phyloP scores from a whole-genome alignment of 805 yeast genomes.

The Cyberlindnera xylosilytica region DNA sequence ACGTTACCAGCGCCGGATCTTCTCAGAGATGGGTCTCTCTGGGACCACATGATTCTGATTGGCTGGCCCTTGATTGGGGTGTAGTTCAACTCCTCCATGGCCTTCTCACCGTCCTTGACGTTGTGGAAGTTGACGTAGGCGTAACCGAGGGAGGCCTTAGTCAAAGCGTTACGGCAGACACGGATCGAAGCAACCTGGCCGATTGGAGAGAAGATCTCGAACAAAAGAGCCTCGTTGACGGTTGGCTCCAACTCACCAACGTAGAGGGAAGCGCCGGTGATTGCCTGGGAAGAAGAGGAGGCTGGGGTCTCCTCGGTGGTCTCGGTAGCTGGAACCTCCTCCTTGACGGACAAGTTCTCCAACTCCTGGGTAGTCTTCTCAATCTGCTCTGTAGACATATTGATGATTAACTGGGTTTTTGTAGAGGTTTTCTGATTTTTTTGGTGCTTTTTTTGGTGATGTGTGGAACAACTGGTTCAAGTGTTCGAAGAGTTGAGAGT shows the following conservation, averaged over 20 bases:
- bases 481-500: slow-evolving; percentile 3
- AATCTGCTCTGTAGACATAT: slow-evolving; percentile 38
- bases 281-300: slow-evolving; percentile 30
- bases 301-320: slow-evolving; percentile 13
- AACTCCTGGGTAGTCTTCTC: slow-evolving; percentile 44
- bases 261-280: slow-evolving; percentile 71
- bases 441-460: slow-evolving; percentile 17
- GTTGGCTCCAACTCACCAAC: slow-evolving; percentile 95
- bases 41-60: slow-evolving; percentile 99
- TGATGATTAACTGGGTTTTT: slow-evolving; percentile 22
- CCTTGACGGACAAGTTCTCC: slow-evolving; percentile 44
- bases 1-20: slow-evolving; percentile 95
- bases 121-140: slow-evolving; percentile 96
- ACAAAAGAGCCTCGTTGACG: slow-evolving; percentile 91
- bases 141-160: slow-evolving; percentile 95
- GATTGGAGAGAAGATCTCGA: slow-evolving; percentile 89
- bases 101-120: slow-evolving; percentile 86
- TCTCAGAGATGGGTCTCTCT: slow-evolving; percentile 95
- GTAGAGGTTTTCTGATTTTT: slow-evolving; percentile 23
- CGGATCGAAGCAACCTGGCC: slow-evolving; percentile 97
- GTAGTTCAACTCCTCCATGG: slow-evolving; percentile 94
- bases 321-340: slow-evolving; percentile 19
- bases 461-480: slow-evolving; percentile 6
- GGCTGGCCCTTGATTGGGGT: slow-evolving; percentile 90
- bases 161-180: slow-evolving; percentile 97